Evolutionary conservation across 139 green algal genomes (phyloP).

Genomic region (Asterochloris sp.): DNA sequence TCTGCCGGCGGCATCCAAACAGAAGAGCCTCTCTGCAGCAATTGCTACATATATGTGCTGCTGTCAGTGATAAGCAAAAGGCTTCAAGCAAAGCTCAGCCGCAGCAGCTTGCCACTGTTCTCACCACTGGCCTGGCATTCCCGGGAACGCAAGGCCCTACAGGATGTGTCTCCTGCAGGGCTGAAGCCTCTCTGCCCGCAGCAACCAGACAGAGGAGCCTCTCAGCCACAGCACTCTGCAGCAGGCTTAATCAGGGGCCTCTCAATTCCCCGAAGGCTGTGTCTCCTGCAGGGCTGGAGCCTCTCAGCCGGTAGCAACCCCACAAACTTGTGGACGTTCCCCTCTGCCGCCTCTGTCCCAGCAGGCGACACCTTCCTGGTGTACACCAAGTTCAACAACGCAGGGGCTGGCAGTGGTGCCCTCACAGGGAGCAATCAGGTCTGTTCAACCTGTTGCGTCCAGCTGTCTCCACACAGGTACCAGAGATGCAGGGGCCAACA

Average conservation of each 20-base stretch:
- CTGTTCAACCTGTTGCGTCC: no score
- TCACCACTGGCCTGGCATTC: no score
- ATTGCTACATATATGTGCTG: no score
- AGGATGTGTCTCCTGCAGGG: neutral
- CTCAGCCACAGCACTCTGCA: neutral
- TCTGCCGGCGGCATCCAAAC: no score
- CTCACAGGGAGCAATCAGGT: neutral
- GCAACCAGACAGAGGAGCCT: neutral
- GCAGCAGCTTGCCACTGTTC: no score
- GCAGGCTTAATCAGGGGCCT: neutral
- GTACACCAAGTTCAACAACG: neutral
- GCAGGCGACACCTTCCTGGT: neutral
- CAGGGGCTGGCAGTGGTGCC: neutral
- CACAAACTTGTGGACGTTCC: neutral
- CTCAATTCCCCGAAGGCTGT: neutral
- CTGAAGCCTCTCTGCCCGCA: neutral
- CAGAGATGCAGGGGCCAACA: no score
- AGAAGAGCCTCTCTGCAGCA: no score
- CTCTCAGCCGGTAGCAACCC: conserved; percentile 9
- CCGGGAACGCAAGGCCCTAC: neutral
- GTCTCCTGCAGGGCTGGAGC: neutral
- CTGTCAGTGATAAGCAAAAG: no score
- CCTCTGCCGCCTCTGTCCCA: neutral
- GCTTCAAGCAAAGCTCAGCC: no score
- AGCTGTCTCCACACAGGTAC: no score